Base-by-base conservation (phyloP, 768 basidiomycete genomes). In the Mycena maculata region DNA sequence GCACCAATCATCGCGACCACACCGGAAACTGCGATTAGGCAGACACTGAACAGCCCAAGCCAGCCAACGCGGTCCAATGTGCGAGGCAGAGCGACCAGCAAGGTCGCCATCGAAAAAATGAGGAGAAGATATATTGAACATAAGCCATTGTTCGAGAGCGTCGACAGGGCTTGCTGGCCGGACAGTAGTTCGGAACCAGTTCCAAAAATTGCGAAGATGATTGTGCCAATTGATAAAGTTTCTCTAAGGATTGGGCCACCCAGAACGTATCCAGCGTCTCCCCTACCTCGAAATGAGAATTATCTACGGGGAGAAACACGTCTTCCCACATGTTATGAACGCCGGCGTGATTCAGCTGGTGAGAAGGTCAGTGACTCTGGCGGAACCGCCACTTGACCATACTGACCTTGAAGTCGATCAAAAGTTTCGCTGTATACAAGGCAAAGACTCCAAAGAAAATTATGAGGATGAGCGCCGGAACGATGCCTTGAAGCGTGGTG, bases 321-420 rank as follows among this genome's bases (percentile, higher is more conserved):
- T n/a, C n/a, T n/a, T n/a, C 75, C 30, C 67, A 86, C 85, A 87
- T 87, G 61, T 79, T 86, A 65, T 87, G 86, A 8, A 87, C 86
- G 28, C 81, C 76, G 0, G 84, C 85, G 71, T 87, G 86, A 62
- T 85, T 86, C 31, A 87, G 70, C 69, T 70, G 18, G 5, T n/a
- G 31, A 39, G 48, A 23, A 11, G 31, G 41, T 67, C 22, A 3
- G 4, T 22, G 15, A 28, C 20, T 30, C 30, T 33, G 15, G 41
- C n/a, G 36, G 58, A 71, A 20, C 63, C 85, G 82, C 7, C 83
- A 84, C 28, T 79, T 76, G 0, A 80, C 83, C 68, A 85, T 83
- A 54, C 84, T 84, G 27, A 87, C 73, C 72, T 87, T 87, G 79
- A 87, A 87, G 75, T 87, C 84, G 58, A 88, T 79, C 54, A 88